Percentiles rank a stretch among this genome's conserved stretches.
These are phyloP conservation scores for Clonostachys chloroleuca DNA, from an alignment of 2,329 filamentous ascomycete species.

Conservation along the genomic window DNA sequence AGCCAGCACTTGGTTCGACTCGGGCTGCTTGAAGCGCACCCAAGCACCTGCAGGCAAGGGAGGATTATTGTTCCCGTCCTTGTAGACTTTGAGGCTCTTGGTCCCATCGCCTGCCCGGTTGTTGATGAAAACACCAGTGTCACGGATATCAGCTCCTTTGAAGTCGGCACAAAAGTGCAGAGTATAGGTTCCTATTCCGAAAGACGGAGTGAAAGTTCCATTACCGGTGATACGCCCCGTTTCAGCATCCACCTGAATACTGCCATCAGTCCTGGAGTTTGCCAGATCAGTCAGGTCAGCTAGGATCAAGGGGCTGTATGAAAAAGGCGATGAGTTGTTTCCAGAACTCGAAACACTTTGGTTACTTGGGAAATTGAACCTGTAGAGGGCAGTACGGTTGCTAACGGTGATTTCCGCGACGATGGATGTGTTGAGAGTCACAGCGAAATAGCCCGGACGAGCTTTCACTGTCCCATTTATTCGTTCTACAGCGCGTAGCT, in stretches of 20 bases:
- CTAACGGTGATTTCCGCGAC: constrained; percentile 59
- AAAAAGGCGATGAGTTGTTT: constrained; percentile 1
- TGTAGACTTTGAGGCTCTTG: constrained; percentile 28
- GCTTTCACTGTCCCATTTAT: constrained; percentile 47
- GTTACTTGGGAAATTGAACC: constrained; percentile 48
- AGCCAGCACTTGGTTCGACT: constrained; percentile 45
- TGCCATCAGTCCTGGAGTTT: constrained; percentile 13
- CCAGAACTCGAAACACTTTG: constrained; percentile 9
- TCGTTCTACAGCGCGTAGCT: constrained; percentile 38
- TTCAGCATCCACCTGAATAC: constrained; percentile 24
- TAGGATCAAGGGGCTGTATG: constrained; percentile 45
- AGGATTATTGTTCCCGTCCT: constrained; percentile 13
- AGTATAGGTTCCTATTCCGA: constrained; percentile 53
- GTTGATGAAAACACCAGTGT: constrained; percentile 55
- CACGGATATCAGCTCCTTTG: constrained; percentile 41
- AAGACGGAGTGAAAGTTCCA: constrained; percentile 54
- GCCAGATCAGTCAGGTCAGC: constrained; percentile 54
- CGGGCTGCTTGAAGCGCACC: constrained; percentile 48
- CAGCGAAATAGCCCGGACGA: constrained; percentile 57
- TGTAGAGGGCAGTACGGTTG: constrained; percentile 55
- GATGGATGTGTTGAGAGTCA: constrained; percentile 51
- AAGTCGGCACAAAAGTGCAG: constrained; percentile 60
- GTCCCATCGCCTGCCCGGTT: constrained; percentile 39
- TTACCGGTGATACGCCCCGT: constrained; percentile 54
- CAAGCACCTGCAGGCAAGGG: constrained; percentile 49